Evolutionary conservation across 495 filamentous ascomycete species (phyloP).

Genomic region (Staphylotrichum tortipilum): DNA sequence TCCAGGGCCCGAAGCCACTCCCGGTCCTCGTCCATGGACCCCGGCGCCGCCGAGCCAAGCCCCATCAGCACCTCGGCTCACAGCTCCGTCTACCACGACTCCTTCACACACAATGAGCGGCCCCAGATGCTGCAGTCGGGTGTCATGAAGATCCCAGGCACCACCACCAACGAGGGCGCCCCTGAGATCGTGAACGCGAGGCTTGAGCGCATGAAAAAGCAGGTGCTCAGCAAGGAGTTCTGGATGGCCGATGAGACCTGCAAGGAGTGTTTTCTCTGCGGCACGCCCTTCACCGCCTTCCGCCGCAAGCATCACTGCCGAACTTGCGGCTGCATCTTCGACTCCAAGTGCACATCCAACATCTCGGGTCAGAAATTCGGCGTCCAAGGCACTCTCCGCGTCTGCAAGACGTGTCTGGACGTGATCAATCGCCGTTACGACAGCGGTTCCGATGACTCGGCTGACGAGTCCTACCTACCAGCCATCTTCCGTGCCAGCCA

Average conservation of each 20-base stretch:
- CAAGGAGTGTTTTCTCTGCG: constrained; percentile 93
- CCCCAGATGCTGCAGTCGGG: constrained; percentile 38
- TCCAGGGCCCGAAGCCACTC: constrained; percentile 45
- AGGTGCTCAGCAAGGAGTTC: constrained; percentile 83
- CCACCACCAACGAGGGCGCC: constrained; percentile 46
- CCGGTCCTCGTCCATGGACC: constrained; percentile 54
- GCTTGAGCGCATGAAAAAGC: constrained; percentile 65
- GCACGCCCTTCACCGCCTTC: constrained; percentile 83
- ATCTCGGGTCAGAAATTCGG: constrained; percentile 81
- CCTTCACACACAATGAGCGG: constrained; percentile 36
- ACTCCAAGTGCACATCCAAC: constrained; percentile 87
- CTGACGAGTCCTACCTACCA: constrained; percentile 54
- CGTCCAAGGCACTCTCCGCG: constrained; percentile 74
- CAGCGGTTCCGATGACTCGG: constrained; percentile 75
- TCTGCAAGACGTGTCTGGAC: constrained; percentile 89
- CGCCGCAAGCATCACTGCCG: constrained; percentile 95
- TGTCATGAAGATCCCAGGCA: constrained; percentile 42
- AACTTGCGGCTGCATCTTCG: constrained; percentile 92
- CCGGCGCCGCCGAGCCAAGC: constrained; percentile 43
- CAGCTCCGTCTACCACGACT: constrained; percentile 44
- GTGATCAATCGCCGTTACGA: constrained; percentile 89
- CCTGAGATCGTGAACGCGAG: constrained; percentile 52
- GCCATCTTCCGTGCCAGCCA: constrained; percentile 45
- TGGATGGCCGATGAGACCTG: constrained; percentile 99
- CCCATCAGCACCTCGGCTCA: constrained; percentile 47